Conservation (phyloP, 2,329 filamentous ascomycete species). For the Cladosporium sp. region DNA sequence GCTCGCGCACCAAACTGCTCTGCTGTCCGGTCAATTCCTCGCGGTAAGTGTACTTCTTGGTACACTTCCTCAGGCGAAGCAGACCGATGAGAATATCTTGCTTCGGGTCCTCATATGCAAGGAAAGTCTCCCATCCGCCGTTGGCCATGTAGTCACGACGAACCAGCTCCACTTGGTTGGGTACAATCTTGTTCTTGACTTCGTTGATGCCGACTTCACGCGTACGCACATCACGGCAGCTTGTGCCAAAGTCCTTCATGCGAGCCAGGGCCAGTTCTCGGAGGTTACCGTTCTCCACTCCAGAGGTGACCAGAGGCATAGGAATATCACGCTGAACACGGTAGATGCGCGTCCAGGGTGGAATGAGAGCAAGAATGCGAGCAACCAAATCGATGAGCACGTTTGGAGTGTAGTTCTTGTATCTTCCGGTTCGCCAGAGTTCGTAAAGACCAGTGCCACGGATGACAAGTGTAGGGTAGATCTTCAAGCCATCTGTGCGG, state of each 20-base stretch:
- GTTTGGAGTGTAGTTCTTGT: conserved; percentile 98
- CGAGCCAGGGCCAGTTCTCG: conserved; percentile 90
- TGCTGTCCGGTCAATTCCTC: conserved; percentile 82
- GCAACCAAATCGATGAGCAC: conserved; percentile 93
- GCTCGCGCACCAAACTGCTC: conserved; percentile 86
- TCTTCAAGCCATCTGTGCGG: conserved; percentile 94
- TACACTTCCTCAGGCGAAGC: conserved; percentile 86
- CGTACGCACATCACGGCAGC: conserved; percentile 92
- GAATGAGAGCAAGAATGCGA: conserved; percentile 89
- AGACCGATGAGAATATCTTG: conserved; percentile 96
- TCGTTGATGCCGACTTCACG: conserved; percentile 98
- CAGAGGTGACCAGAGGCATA: conserved; percentile 99
- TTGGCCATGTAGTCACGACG: conserved; percentile 93
- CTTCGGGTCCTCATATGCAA: conserved; percentile 97
- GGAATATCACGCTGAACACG: conserved; percentile 97
- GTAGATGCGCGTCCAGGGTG: conserved; percentile 98
- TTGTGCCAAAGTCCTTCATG: conserved; percentile 99
- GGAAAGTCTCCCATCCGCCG: conserved; percentile 96
- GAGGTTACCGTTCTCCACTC: conserved; percentile 96
- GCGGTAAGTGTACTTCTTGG: conserved; percentile 86
- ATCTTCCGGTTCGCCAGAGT: conserved; percentile 92
- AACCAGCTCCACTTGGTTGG: conserved; percentile 92
- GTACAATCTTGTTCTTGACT: conserved; percentile 97
- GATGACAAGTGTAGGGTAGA: conserved; percentile 96
- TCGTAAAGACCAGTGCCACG: conserved; percentile 95